Evolutionary conservation across 306 rosid genomes (phyloP).

Genomic region (Lagenaria siceraria): DNA sequence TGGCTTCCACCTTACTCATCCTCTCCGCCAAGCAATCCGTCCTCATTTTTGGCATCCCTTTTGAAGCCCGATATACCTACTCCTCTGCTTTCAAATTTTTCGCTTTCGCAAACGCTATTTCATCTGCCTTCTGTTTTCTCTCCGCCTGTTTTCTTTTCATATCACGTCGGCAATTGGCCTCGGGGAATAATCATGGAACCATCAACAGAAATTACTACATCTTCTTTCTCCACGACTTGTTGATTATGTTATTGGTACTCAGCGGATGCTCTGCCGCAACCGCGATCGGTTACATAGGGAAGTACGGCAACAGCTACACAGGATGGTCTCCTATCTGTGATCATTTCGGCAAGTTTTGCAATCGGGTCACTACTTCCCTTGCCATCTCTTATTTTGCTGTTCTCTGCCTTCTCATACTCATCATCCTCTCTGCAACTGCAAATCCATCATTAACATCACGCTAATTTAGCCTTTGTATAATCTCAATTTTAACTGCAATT

Average conservation of each 20-base stretch:
- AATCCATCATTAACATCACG: neutral
- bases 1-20: constrained; percentile 26
- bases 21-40: constrained; percentile 29
- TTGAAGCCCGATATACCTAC: constrained; percentile 31
- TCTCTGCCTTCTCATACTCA: constrained; percentile 22
- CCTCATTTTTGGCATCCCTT: constrained; percentile 17
- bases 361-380: constrained; percentile 16
- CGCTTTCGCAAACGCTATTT: constrained; percentile 33
- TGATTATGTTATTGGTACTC: constrained; percentile 19
- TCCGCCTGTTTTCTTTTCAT: constrained; percentile 11
- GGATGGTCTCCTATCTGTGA: constrained; percentile 47
- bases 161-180: constrained; percentile 7
- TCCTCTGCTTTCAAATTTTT: constrained; percentile 31
- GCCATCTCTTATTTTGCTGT: constrained; percentile 33
- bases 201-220: neutral
- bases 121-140: constrained; percentile 20
- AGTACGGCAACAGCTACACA: constrained; percentile 31
- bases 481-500: no score
- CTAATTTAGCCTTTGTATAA: no score
- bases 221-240: constrained; percentile 37
- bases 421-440: constrained; percentile 27
- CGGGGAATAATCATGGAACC: constrained; percentile 3
- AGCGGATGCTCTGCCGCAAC: constrained; percentile 39
- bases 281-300: constrained; percentile 38
- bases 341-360: constrained; percentile 24